phyloP scores from a whole-genome alignment of 805 yeast genomes.

The Kodamaea leandrae region DNA sequence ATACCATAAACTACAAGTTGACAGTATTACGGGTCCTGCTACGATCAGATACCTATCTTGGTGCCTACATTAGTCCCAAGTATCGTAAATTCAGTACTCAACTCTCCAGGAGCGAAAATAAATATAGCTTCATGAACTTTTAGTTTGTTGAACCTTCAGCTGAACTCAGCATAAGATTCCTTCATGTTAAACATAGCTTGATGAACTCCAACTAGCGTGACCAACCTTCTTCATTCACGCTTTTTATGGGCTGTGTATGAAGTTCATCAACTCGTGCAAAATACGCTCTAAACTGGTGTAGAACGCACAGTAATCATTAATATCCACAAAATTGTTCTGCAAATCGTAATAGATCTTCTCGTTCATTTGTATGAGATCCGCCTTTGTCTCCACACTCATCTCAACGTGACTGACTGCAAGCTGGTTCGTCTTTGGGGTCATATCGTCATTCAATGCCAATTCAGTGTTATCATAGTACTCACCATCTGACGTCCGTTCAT shows the following conservation, averaged over 20 bases:
- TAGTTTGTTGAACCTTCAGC: too few relatives aligned
- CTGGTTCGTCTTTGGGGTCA: slow-evolving; percentile 8
- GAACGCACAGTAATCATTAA: slow-evolving; percentile 45
- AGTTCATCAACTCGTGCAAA: slow-evolving; percentile 38
- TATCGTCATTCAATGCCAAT: slow-evolving; percentile 5
- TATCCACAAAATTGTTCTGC: slow-evolving; percentile 42
- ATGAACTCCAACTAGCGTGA: too few relatives aligned
- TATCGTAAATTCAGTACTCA: too few relatives aligned
- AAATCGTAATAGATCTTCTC: slow-evolving; percentile 41
- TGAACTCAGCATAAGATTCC: too few relatives aligned
- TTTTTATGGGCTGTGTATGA: slow-evolving; percentile 21
- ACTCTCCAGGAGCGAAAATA: too few relatives aligned
- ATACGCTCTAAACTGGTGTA: slow-evolving; percentile 41
- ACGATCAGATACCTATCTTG: too few relatives aligned
- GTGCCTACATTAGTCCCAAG: too few relatives aligned
- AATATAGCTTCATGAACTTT: too few relatives aligned
- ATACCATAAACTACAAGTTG: too few relatives aligned
- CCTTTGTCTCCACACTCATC: slow-evolving; percentile 15
- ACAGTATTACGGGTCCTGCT: too few relatives aligned
- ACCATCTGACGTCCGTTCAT: not conserved
- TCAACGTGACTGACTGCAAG: slow-evolving; percentile 8
- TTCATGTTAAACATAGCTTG: too few relatives aligned
- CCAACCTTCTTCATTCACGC: too few relatives aligned
- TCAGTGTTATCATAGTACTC: slow-evolving; percentile 6
- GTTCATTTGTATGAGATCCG: slow-evolving; percentile 33